Base-by-base conservation (phyloP, 495 filamentous ascomycete species). In the Neurospora tetraspora region DNA sequence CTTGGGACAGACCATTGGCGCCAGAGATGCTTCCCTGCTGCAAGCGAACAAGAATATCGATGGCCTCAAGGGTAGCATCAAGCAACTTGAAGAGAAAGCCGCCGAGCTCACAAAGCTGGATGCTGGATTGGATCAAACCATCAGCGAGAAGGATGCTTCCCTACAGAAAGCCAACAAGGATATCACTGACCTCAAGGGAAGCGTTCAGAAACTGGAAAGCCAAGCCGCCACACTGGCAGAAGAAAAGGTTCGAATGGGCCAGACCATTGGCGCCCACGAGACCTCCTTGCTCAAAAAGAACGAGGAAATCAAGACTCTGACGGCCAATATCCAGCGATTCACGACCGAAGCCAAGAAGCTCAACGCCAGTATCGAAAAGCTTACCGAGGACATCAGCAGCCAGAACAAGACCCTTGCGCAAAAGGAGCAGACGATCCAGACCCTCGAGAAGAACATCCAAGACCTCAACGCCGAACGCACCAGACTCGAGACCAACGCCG, bases 401-500 rank as follows among this genome's bases (percentile, higher is more conserved):
- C 27, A 34, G 53, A 65, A 65, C 27, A 65, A 16, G 7, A 34
- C 27, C 14, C 53, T 65, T 2, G 31, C 12, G 27, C 53, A 65
- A 65, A 65, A 36, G 14, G 53, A 34, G 3, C 0, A 8, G 53
- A 4, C 1, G 0, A 65, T 65, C 27, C 12, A 65, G 53, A 90
- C 92, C 75, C 85, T 94, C 65, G 93, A 94, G 77, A 91, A 89
- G 70, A 93, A 92, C 74, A 83, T 91, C 61, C 89, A 88, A 73
- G 91, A 93, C 77, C 87, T 93, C 70, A 90, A 87, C 76, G 91
- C 91, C 4, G 92, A 94, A 78, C 91, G 7, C 11, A 39, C 71
- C 1, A 23, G 39, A 23, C 27, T 68, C 12, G 61, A 68, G 10
- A 70, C 23, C 14, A 38, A 27, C 4, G n/a, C 18, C 31, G 31